Evolutionary conservation across 164 flowering plant genomes (phyloP).

Genomic region (Stephania yunnanensis): DNA sequence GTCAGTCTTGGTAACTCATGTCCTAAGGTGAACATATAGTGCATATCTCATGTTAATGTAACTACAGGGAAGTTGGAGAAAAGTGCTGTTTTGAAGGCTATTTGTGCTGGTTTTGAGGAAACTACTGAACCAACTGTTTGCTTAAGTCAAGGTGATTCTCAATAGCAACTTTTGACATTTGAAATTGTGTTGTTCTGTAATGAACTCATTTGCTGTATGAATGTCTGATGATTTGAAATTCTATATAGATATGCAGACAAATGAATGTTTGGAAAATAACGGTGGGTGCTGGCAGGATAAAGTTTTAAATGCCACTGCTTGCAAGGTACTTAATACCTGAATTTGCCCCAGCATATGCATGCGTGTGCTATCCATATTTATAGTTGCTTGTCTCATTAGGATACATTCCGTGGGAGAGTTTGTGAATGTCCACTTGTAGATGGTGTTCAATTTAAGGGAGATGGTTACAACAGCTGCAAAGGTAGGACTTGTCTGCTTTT

Average conservation of each 20-base stretch:
- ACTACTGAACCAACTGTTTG: constrained; percentile 95
- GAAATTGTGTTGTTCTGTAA: neutral
- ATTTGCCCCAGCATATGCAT: neutral
- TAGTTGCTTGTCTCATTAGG: constrained; percentile 35
- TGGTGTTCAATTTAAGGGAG: constrained; percentile 95
- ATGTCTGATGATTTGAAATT: constrained; percentile 14
- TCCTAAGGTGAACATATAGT: neutral
- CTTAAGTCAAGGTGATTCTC: constrained; percentile 63
- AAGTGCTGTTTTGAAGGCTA: constrained; percentile 91
- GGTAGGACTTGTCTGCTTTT: constrained; percentile 34
- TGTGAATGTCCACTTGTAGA: constrained; percentile 90
- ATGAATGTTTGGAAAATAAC: constrained; percentile 84
- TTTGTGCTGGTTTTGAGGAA: constrained; percentile 99
- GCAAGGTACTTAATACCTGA: constrained; percentile 53
- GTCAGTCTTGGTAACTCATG: constrained; percentile 31
- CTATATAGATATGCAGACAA: constrained; percentile 76
- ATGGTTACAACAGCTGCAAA: constrained; percentile 84
- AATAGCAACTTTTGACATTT: neutral
- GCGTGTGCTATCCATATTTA: constrained; percentile 11
- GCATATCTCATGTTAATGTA: neutral
- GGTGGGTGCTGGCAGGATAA: constrained; percentile 97
- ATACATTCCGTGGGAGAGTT: constrained; percentile 95
- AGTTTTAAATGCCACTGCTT: constrained; percentile 65
- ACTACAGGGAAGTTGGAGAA: constrained; percentile 88
- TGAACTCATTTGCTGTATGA: constrained; percentile 1